These are phyloP conservation scores for Aspergillus heteromorphus DNA, from an alignment of 495 filamentous ascomycete genomes.

Conservation along the genomic window DNA sequence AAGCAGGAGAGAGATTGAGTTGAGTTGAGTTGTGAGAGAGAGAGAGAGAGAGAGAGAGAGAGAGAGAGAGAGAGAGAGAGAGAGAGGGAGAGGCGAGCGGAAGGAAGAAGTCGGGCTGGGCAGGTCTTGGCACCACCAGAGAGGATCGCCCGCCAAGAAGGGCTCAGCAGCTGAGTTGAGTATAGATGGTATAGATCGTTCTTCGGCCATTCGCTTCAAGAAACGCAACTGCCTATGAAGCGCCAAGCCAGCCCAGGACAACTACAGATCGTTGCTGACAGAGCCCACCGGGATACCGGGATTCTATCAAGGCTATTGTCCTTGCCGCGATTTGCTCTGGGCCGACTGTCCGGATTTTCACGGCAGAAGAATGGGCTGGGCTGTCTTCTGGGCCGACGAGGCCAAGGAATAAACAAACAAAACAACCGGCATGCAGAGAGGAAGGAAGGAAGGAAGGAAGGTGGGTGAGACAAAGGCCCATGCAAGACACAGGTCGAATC, in stretches of 20 bases:
- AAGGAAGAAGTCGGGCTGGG: neutral
- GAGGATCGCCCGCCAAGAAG: neutral
- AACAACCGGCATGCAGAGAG: neutral
- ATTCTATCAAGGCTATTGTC: neutral
- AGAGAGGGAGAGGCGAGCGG: too few relatives aligned
- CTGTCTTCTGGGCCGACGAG: neutral
- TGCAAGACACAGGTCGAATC: conserved; percentile 2
- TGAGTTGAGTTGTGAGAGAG: too few relatives aligned
- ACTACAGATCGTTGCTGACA: neutral
- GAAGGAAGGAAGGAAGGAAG: too few relatives aligned
- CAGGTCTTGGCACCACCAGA: neutral
- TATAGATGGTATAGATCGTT: neutral
- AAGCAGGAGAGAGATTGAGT: neutral
- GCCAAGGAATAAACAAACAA: neutral
- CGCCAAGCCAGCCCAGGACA: neutral
- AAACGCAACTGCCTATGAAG: neutral
- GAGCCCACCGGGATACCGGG: neutral
- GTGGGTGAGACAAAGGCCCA: neutral
- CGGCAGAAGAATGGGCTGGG: neutral
- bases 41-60: neutral
- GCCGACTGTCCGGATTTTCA: neutral
- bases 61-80: neutral
- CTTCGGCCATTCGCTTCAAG: too few relatives aligned
- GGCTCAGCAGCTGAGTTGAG: neutral
- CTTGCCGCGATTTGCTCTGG: too few relatives aligned